Conservation (phyloP, 2,329 filamentous ascomycete genomes). For the Periconia sp. region DNA sequence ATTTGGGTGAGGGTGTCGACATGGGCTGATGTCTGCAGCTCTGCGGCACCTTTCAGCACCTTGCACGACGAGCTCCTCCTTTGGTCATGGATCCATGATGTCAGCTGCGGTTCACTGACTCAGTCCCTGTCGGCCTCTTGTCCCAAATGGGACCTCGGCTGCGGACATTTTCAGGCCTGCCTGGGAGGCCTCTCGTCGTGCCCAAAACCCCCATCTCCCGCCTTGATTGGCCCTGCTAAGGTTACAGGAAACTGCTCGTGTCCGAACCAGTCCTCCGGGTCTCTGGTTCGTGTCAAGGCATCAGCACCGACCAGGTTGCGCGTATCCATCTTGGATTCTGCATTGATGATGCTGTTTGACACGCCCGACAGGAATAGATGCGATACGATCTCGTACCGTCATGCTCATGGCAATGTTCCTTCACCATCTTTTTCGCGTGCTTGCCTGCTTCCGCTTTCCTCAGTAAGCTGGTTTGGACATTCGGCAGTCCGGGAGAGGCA, state of each 20-base stretch:
- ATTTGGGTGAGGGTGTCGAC: conserved; percentile 31
- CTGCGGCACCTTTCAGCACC: conserved; percentile 1
- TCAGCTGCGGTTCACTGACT: conserved; percentile 26
- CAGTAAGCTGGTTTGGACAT: not conserved
- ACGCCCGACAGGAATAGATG: not conserved
- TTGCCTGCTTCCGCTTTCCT: too few species aligned
- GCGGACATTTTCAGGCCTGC: conserved; percentile 13
- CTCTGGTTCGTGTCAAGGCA: not conserved
- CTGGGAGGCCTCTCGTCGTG: conserved; percentile 3
- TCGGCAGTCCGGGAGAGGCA: not conserved
- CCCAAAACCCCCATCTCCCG: too few species aligned
- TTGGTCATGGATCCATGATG: conserved; percentile 25
- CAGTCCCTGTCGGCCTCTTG: conserved; percentile 20
- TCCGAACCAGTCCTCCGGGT: not conserved
- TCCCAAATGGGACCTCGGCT: conserved; percentile 19
- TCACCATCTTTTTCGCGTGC: too few species aligned
- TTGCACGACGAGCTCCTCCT: conserved; percentile 12
- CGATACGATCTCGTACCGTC: too few species aligned
- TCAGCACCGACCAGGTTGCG: not conserved
- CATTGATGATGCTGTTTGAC: not conserved
- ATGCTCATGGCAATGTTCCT: too few species aligned
- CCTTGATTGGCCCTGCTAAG: not conserved
- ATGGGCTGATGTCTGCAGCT: conserved; percentile 41
- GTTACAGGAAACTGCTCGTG: not conserved
- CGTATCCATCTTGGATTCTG: not conserved